phyloP scores from a whole-genome alignment of 208 protist genomes.

The Perkinsela sp. region DNA sequence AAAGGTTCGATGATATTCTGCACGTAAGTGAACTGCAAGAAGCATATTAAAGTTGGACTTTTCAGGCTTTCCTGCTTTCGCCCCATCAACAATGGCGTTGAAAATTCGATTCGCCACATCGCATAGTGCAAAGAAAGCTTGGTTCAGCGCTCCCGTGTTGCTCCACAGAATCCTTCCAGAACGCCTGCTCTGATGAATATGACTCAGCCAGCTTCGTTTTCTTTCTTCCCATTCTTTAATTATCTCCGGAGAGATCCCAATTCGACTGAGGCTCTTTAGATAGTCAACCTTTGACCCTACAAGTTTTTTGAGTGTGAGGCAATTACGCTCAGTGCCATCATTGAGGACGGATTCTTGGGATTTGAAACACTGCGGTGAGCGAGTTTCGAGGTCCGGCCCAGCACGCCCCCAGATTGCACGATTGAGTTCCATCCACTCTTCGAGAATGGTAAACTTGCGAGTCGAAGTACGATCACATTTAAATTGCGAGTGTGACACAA shows the following conservation, averaged over 20 bases:
- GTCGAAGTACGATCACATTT: too few relatives aligned
- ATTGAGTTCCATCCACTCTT: too few relatives aligned
- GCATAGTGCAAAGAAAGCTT: slow-evolving; percentile 53
- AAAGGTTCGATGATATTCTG: slow-evolving; percentile 14
- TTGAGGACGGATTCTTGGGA: too few relatives aligned
- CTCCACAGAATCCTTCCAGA: slow-evolving; percentile 27
- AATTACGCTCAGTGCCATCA: too few relatives aligned
- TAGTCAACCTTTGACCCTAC: too few relatives aligned
- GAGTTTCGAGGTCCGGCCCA: too few relatives aligned
- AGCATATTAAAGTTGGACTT: slow-evolving; percentile 32
- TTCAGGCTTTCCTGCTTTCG: slow-evolving; percentile 13
- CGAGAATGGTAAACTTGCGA: too few relatives aligned
- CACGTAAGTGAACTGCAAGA: slow-evolving; percentile 23
- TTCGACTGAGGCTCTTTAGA: not conserved
- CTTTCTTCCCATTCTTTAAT: slow-evolving; percentile 1
- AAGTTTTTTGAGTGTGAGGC: too few relatives aligned
- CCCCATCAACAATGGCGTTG: slow-evolving; percentile 17
- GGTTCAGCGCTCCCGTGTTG: slow-evolving; percentile 39
- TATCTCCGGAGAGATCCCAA: not conserved
- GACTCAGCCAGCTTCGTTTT: slow-evolving; percentile 1
- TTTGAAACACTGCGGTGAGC: too few relatives aligned
- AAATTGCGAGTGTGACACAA: too few relatives aligned
- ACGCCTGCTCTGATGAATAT: slow-evolving; percentile 1
- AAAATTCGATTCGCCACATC: slow-evolving; percentile 46
- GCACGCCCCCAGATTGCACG: too few relatives aligned